A percentile compares a stretch with the other conserved stretches of the same genome.
These are phyloP conservation scores for Sequoiadendron giganteum DNA, from an alignment of 75 land plant species.

Conservation along the genomic window DNA sequence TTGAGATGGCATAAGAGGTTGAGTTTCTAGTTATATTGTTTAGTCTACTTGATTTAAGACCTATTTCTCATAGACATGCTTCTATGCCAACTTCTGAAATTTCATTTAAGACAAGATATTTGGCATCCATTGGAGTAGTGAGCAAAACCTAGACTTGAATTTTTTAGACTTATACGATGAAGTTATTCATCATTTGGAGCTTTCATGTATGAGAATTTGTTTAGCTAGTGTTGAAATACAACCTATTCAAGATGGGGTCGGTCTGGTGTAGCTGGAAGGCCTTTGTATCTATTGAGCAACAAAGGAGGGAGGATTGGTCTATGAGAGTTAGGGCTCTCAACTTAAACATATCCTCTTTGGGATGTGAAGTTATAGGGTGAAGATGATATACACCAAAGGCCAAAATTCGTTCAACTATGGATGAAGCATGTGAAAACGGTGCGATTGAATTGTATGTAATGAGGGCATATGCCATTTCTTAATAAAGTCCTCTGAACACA, in stretches of 20 bases:
- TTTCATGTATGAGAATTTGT: neutral
- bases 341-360: neutral
- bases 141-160: neutral
- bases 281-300: neutral
- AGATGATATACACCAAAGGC: too few species aligned
- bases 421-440: too few species aligned
- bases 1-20: neutral
- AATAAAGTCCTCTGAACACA: too few species aligned
- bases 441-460: too few species aligned
- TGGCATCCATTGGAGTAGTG: neutral
- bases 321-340: neutral
- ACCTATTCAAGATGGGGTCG: conserved; percentile 54
- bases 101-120: neutral
- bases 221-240: neutral
- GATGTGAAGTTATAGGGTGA: conserved; percentile 1
- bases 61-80: neutral
- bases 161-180: neutral
- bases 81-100: neutral
- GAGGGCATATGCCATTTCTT: too few species aligned
- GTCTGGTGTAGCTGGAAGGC: conserved; percentile 78
- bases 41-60: neutral
- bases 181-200: neutral
- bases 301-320: neutral
- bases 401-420: too few species aligned
- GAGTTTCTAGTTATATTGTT: neutral